A percentile compares a stretch with the other conserved stretches of the same genome.
Evolutionary conservation across 129 eudicot species (phyloP).

Genomic region (Tanacetum coccineum): DNA sequence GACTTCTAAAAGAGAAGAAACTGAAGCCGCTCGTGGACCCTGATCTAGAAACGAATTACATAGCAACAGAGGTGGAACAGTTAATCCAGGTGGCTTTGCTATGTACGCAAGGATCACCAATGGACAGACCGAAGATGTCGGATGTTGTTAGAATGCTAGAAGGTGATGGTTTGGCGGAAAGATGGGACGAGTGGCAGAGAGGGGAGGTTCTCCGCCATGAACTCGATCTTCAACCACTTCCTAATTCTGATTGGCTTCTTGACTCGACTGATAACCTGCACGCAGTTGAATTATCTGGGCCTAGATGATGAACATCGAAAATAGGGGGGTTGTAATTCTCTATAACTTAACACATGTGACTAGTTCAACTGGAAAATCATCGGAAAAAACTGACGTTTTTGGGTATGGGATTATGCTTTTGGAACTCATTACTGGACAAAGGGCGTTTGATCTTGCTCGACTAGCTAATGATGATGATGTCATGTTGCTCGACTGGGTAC

Average conservation of each 20-base stretch:
- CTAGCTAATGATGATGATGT: constrained; percentile 87
- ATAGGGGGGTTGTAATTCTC: constrained; percentile 1
- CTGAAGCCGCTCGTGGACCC: constrained; percentile 87
- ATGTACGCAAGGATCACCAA: constrained; percentile 78
- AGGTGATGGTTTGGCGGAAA: constrained; percentile 86
- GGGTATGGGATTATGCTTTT: constrained; percentile 91
- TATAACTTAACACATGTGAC: background rate
- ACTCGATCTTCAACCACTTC: constrained; percentile 55
- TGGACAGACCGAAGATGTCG: constrained; percentile 87
- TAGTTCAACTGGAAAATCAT: constrained; percentile 71
- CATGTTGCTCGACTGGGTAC: constrained; percentile 84
- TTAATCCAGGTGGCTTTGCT: constrained; percentile 80
- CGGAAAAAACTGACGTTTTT: constrained; percentile 81
- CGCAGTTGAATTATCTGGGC: constrained; percentile 73
- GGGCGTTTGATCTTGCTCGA: constrained; percentile 88
- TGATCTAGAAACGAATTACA: constrained; percentile 56
- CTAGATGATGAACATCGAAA: constrained; percentile 38
- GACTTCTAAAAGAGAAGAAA: constrained; percentile 75
- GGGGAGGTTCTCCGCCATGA: constrained; percentile 76
- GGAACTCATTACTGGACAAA: constrained; percentile 77
- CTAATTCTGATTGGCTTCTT: constrained; percentile 70
- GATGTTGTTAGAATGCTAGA: constrained; percentile 87
- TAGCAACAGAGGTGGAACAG: constrained; percentile 72
- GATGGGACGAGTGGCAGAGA: constrained; percentile 95
- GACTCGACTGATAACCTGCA: constrained; percentile 71